Evolutionary conservation across 352 stramenopile genomes (phyloP), one percentile per base, ranked within the genome.

Genomic region (Phytophthora sansomeana): DNA sequence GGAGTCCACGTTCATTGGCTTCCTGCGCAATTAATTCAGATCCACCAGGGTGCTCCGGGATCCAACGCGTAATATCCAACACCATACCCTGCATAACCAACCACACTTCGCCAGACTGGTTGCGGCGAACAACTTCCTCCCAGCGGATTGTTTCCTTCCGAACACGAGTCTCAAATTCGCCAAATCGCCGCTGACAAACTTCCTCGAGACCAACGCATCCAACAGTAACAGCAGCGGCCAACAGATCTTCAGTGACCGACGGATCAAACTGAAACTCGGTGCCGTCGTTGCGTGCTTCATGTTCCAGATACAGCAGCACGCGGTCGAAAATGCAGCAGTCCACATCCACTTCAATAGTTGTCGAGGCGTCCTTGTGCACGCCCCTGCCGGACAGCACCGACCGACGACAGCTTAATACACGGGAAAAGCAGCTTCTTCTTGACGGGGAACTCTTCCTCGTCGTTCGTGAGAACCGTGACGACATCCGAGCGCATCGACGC

Each of bases 71-170:
- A 48, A 97, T 89, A 51, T 97, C 89, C 43, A 96, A 71, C 32
- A 97, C 89, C 89, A 96, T 96, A 41, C 88, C 87, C 62, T 93
- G 80, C 75, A 97, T 93, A 28, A 97, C 80, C 17, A 97, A 72
- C 81, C 85, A 93, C 21, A 92, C 78, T 26, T 97, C 91, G 38
- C 85, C 87, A 7, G 60, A 67, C 14, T 73, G 39, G 69, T 97
- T 97, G 32, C 87, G 84, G 0, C 74, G 75, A 49, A 92, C 63
- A 4, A 97, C 86, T 60, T 97, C 87, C 5, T 89, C 83, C 73
- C 81, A 96, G 2, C 81, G 80, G 30, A 97, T 97, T 14, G 78
- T 69, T 9, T 94, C 82, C 29, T 87, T 91, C 6, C 86, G 81
- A 24, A 97, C 85, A 7, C 89, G 83, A 3, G 86, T 87, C n/a